Evolutionary conservation across 2,329 filamentous ascomycete genomes (phyloP).

Genomic region (Microcyclosporella mali): DNA sequence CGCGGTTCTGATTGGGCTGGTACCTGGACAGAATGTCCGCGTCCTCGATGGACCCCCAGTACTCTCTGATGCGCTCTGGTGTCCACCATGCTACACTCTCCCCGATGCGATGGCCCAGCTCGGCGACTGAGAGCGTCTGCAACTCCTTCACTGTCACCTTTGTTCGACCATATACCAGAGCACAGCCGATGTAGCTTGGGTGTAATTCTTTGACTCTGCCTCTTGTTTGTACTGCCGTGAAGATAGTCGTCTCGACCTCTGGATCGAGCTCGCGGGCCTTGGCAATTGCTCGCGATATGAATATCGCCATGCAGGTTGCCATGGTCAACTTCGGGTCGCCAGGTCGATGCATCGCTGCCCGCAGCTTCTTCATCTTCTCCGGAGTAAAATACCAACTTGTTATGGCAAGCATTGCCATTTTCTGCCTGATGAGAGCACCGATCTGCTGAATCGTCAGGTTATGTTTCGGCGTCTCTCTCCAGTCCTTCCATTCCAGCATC

Average conservation of each 20-base stretch:
- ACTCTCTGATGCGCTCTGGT: slow-evolving; percentile 10
- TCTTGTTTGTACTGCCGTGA: slow-evolving; percentile 10
- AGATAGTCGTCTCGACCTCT: slow-evolving; percentile 3
- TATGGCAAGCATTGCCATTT: slow-evolving; percentile 5
- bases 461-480: slow-evolving; percentile 7
- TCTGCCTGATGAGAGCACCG: not conserved
- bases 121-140: not conserved
- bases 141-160: slow-evolving; percentile 10
- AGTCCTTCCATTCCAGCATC: slow-evolving; percentile 13
- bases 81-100: slow-evolving; percentile 11
- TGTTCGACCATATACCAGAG: slow-evolving; percentile 14
- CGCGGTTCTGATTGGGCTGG: slow-evolving; percentile 10
- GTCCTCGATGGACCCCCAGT: slow-evolving; percentile 14
- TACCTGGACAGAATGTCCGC: slow-evolving; percentile 5
- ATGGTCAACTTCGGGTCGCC: slow-evolving; percentile 6
- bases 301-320: slow-evolving; percentile 9
- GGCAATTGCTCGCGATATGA: slow-evolving; percentile 8
- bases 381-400: slow-evolving; percentile 10
- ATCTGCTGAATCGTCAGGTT: slow-evolving; percentile 5
- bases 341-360: slow-evolving; percentile 5
- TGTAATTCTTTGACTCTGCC: slow-evolving; percentile 11
- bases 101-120: slow-evolving; percentile 9
- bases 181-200: slow-evolving; percentile 10
- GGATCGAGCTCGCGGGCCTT: slow-evolving; percentile 7
- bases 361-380: slow-evolving; percentile 6